phyloP scores from a whole-genome alignment of 257 asterid species.

The Solanum habrochaites region DNA sequence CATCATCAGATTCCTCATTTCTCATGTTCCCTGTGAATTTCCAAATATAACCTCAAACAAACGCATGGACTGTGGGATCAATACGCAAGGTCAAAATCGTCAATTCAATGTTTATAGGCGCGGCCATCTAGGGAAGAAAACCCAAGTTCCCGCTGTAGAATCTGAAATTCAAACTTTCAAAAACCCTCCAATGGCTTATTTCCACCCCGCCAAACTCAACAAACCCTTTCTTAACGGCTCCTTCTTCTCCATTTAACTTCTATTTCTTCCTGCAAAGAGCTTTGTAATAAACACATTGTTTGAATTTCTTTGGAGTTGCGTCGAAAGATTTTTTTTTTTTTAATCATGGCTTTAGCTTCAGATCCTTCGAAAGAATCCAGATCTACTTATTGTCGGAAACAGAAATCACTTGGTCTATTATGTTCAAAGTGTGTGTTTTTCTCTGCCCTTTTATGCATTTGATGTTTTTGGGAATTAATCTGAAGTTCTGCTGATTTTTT shows the following conservation, averaged over 20 bases:
- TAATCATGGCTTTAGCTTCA: conserved; percentile 10
- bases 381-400: conserved; percentile 86
- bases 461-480: not conserved
- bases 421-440: conserved; percentile 62
- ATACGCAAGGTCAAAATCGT: conserved; percentile 6
- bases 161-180: conserved; percentile 58
- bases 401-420: conserved; percentile 84
- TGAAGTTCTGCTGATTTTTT: not conserved
- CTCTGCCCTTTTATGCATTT: not conserved
- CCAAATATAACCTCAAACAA: not conserved
- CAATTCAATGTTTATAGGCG: conserved; percentile 8
- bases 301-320: not conserved
- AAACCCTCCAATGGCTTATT: conserved; percentile 36
- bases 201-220: conserved; percentile 51
- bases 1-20: not conserved
- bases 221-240: conserved; percentile 26
- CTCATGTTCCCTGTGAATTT: not conserved
- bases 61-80: not conserved
- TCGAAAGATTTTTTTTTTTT: not conserved
- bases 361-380: conserved; percentile 35
- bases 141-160: conserved; percentile 54
- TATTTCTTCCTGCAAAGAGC: not conserved
- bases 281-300: not conserved
- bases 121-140: conserved; percentile 6
- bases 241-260: not conserved